phyloP scores from a whole-genome alignment of 768 basidiomycete species.

The Arthromyces matolae region DNA sequence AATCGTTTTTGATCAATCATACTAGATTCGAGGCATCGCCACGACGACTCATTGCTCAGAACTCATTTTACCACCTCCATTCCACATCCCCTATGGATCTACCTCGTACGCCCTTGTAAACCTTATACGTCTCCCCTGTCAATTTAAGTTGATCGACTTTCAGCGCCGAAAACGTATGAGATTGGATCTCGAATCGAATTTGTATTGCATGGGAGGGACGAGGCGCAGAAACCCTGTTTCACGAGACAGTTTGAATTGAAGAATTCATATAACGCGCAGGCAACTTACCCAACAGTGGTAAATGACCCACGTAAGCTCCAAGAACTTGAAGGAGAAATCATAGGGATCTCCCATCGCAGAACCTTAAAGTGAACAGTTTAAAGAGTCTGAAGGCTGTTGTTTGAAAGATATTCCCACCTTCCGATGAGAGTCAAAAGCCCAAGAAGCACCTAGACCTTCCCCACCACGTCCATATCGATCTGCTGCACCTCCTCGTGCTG shows the following conservation, averaged over 20 bases:
- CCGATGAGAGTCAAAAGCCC: constrained; percentile 74
- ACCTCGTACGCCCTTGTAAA: constrained; percentile 86
- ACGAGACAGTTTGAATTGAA: constrained; percentile 5
- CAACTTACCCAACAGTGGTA: constrained; percentile 23
- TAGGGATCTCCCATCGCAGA: constrained; percentile 76
- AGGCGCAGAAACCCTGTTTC: constrained; percentile 33
- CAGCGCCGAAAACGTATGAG: constrained; percentile 72
- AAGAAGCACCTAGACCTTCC: constrained; percentile 49
- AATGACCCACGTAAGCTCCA: constrained; percentile 80
- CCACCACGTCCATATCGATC: constrained; percentile 24
- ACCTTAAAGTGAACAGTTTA: constrained; percentile 39
- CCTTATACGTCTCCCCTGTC: constrained; percentile 78
- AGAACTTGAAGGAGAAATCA: constrained; percentile 59
- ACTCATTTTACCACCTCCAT: constrained; percentile 50
- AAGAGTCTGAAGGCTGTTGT: neutral
- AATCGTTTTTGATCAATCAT: too few species aligned
- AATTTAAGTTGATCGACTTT: constrained; percentile 85
- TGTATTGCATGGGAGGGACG: constrained; percentile 76
- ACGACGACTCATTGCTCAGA: constrained; percentile 4
- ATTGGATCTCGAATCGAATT: constrained; percentile 67
- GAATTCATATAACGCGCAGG: neutral
- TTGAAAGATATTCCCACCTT: constrained; percentile 37
- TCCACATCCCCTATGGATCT: constrained; percentile 66
- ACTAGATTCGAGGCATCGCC: too few species aligned
- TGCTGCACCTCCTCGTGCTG: constrained; percentile 45